phyloP scores from a whole-genome alignment of 257 asterid genomes.

The Jasminum sambac region DNA sequence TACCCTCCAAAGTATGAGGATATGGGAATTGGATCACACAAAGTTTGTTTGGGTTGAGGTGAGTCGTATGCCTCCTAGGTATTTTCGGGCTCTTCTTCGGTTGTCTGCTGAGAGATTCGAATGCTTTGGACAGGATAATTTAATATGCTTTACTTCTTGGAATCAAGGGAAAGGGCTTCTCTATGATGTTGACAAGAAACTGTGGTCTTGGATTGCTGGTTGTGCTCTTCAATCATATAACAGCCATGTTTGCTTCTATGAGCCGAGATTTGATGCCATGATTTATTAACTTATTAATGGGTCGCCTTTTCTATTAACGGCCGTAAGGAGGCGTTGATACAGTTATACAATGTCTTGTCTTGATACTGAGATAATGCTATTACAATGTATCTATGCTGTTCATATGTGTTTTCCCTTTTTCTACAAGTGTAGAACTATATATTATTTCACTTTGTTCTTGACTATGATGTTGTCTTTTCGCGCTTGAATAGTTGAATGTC shows the following conservation, averaged over 20 bases:
- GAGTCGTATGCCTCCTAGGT: slow-evolving; percentile 91
- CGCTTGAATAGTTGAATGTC: neutral
- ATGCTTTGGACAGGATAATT: slow-evolving; percentile 94
- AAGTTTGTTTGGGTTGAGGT: slow-evolving; percentile 86
- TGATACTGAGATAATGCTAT: neutral
- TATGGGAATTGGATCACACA: slow-evolving; percentile 94
- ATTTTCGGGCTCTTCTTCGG: slow-evolving; percentile 84
- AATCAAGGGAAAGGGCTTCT: slow-evolving; percentile 96
- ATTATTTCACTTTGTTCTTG: neutral
- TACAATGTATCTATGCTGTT: neutral
- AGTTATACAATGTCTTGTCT: slow-evolving; percentile 22
- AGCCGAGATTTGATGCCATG: slow-evolving; percentile 93
- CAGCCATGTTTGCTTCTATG: slow-evolving; percentile 96
- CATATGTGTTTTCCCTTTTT: neutral
- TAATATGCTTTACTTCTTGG: slow-evolving; percentile 97
- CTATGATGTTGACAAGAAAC: slow-evolving; percentile 86
- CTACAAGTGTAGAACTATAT: neutral
- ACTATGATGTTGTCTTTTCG: neutral
- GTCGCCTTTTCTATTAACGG: slow-evolving; percentile 4
- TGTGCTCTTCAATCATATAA: slow-evolving; percentile 88
- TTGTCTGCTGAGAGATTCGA: slow-evolving; percentile 95
- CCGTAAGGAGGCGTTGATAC: slow-evolving; percentile 28
- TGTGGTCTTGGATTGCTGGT: slow-evolving; percentile 98
- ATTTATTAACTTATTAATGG: slow-evolving; percentile 41
- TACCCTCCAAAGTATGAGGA: slow-evolving; percentile 92